Base-by-base conservation (phyloP, 768 basidiomycete species). In the Auricularia sp. region DNA sequence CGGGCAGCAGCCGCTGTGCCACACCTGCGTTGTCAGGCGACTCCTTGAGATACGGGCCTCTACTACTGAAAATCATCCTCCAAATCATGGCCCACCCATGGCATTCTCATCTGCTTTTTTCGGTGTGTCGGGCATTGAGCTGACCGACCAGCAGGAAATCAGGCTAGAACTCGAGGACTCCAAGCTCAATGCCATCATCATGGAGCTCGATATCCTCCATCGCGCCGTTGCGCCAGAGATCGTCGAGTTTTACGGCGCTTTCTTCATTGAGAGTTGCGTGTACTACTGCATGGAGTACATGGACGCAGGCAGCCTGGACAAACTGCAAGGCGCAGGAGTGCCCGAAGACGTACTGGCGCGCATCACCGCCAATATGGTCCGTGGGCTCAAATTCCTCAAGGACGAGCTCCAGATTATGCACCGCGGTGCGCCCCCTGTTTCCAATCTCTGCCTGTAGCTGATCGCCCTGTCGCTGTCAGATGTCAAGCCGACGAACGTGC, bases 201-300 rank as follows among this genome's bases (percentile, higher is more conserved):
- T 98, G 90, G 97, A 99, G 72, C 89, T 99, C 63, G 96, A 99
- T 72, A 90, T 99, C 68, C 85, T 99, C 6, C 97, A 99, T 75
- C 91, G 94, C 34, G 95, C 95, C 3, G 83, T 88, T 54, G 87
- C 90, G 8, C 90, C 90, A 2, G 87, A 91, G 71, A 98, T 98
- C 68, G 92, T 99, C 71, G 97, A 98, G 66, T 99, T 99, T 70
- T 98, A 96, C 73, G 97, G 97, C 54, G 97, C 97, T 3, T 99
- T 99, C 79, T 98, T 97, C 76, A 94, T 97, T 75, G 97, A 99
- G 73, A 92, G 92, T n/a, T 99, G 96, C 74, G 97, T 99, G 29
- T 98, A 99, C 77, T 98, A 97, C 74, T 98, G 95, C 76, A 98
- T 98, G 95, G 97, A 99, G 79, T 92, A 88, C 77, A 99, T 99